Evolutionary conservation across 2,329 filamentous ascomycete species (phyloP), one percentile per base, ranked within the genome.

Genomic region (Apiospora rasikravindrae): DNA sequence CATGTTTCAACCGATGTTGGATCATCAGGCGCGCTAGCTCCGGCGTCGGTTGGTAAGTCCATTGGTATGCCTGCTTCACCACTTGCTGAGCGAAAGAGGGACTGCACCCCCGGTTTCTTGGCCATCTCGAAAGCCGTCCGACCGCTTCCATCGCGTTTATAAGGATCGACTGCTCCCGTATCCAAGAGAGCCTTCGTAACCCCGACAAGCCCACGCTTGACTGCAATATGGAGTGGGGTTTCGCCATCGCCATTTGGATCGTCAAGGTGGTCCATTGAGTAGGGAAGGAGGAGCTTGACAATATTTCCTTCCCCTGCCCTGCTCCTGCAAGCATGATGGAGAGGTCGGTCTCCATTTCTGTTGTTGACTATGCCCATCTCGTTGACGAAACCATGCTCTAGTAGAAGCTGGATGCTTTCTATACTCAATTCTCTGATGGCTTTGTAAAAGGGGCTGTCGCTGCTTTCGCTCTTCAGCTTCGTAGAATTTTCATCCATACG

Each of bases 361-460:
- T 11, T 14, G 51, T 33, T 24, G 4, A 33, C 5, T 29, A 33
- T 19, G 13, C 4, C 13, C 51, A 57, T 57, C 33, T 19, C 26
- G 14, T 57, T 57, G 24, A 57, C 51, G 16, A 57, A 8, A 7
- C 13, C 24, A 33, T 57, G 14, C 26, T 26, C 24, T 19, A 57
- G 7, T 2, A 57, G 13, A 1, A 13, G 0, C 14, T 26, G 2
- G 13, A 26, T 1, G 11, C 49, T 29, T 1, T 16, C 1, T 14
- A 0, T 11, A 1, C 4, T 11, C 11, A 4, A 5, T 2, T 0
- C 19, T 1, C 3, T 6, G 4, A 57, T 16, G 2, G 51, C 4
- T 57, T 14, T 57, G 26, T 57, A 33, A 0, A 57, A 13, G 2
- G 51, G 51, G 24, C 51, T 57, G 2, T 29, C 14, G 24, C 51